These are phyloP conservation scores for baker's yeast (Saccharomyces cerevisiae) DNA, from an alignment of 805 yeast genomes.

Conservation along the genomic window DNA sequence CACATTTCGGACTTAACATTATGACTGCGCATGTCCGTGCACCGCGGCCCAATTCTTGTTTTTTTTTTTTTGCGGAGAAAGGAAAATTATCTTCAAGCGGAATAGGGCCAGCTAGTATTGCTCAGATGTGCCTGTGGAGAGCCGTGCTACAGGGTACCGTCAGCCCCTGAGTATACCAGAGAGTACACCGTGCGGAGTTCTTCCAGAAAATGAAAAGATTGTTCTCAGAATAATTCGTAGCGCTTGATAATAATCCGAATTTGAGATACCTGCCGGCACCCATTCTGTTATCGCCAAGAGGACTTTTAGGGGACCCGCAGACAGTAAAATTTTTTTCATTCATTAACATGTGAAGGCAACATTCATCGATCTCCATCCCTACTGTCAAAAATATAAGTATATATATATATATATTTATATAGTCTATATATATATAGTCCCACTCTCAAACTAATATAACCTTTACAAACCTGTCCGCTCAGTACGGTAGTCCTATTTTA, in stretches of 20 bases:
- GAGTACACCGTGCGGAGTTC: neutral
- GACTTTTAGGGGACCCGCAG: neutral
- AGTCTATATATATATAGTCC: neutral
- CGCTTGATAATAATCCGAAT: neutral
- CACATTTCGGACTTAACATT: neutral
- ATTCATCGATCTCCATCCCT: neutral
- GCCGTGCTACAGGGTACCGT: neutral
- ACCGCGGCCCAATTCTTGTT: neutral
- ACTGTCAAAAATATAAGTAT: neutral
- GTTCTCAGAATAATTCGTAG: neutral
- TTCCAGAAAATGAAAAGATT: neutral
- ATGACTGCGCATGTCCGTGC: neutral
- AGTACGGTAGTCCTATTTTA: neutral
- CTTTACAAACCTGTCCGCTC: neutral
- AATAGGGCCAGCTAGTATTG: neutral
- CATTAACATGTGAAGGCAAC: neutral
- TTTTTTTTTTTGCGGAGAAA: neutral
- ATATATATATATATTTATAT: neutral
- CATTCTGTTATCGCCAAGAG: neutral
- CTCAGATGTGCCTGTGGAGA: neutral
- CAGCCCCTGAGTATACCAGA: neutral
- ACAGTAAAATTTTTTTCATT: neutral
- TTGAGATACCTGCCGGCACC: neutral
- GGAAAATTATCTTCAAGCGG: neutral
- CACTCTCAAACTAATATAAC: neutral